phyloP scores from a whole-genome alignment of 371 early-diverging fungal genomes.

The Mucor indicus region DNA sequence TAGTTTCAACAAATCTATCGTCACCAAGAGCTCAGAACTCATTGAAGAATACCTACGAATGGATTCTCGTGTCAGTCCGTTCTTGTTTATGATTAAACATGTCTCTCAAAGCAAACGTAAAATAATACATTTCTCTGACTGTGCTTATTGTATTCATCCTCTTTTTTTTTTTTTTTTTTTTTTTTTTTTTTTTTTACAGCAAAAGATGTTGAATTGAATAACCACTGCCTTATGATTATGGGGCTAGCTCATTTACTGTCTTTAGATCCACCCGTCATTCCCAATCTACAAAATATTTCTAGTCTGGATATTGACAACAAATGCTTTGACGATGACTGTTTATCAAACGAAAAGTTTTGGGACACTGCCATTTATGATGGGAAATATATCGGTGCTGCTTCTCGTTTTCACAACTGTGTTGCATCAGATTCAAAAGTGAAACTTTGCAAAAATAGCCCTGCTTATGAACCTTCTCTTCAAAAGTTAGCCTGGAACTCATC shows the following conservation, averaged over 20 bases:
- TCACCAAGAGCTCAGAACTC: too few species aligned
- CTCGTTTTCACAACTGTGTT: constrained; percentile 11
- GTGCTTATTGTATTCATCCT: too few species aligned
- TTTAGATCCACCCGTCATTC: constrained; percentile 12
- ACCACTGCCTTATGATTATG: constrained; percentile 4
- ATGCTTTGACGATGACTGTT: neutral
- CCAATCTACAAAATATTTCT: constrained; percentile 12
- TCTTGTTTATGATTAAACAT: too few species aligned
- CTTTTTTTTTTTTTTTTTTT: too few species aligned
- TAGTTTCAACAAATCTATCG: too few species aligned
- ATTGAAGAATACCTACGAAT: too few species aligned
- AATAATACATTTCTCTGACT: too few species aligned
- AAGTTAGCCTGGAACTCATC: constrained; percentile 14
- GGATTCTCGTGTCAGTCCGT: too few species aligned
- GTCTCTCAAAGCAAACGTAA: too few species aligned
- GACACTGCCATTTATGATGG: neutral
- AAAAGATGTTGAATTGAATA: too few species aligned
- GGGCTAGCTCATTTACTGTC: constrained; percentile 1
- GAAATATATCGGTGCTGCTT: neutral
- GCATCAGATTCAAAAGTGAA: neutral
- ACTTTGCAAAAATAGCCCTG: neutral
- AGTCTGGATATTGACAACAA: neutral
- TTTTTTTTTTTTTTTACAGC: too few species aligned
- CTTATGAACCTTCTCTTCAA: too few species aligned
- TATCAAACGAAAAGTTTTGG: constrained; percentile 4